Percentiles rank a stretch among this genome's conserved stretches.
These are phyloP conservation scores for Crinitomyces ghanaensis DNA, from an alignment of 805 yeast species.

Conservation along the genomic window DNA sequence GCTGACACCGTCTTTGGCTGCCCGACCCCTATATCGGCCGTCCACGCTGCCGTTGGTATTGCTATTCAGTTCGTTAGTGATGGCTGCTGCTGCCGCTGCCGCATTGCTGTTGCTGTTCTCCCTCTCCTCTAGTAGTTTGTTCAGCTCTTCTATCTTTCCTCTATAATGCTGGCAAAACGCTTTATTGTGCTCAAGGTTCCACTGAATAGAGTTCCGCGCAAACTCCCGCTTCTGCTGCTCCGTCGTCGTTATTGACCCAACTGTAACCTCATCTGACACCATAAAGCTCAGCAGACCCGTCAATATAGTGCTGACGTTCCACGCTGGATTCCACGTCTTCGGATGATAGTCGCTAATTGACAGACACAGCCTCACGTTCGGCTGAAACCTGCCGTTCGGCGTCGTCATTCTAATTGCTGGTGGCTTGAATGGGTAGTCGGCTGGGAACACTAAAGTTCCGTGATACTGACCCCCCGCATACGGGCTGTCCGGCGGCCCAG, in stretches of 20 bases:
- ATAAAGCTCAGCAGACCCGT: constrained; percentile 82
- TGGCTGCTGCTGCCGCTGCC: not conserved
- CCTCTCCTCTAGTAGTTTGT: not conserved
- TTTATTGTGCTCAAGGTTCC: constrained; percentile 54
- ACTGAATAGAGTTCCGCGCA: constrained; percentile 50
- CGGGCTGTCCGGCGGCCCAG: constrained; percentile 87
- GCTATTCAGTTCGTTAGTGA: not conserved
- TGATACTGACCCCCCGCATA: constrained; percentile 82
- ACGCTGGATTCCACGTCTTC: constrained; percentile 91
- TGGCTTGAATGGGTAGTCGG: constrained; percentile 84
- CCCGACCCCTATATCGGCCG: not conserved
- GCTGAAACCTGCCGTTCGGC: constrained; percentile 61
- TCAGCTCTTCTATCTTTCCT: constrained; percentile 40
- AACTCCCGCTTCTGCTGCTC: constrained; percentile 32
- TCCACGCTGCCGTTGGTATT: not conserved
- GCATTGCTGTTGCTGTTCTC: not conserved
- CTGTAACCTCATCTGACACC: constrained; percentile 78
- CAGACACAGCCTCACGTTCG: constrained; percentile 72
- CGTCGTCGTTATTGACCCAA: constrained; percentile 67
- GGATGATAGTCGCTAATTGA: constrained; percentile 95
- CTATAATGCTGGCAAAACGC: constrained; percentile 50
- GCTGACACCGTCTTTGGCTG: not conserved
- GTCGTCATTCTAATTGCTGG: constrained; percentile 78
- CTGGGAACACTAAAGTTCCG: constrained; percentile 73
- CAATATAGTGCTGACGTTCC: constrained; percentile 85